Percentiles rank a stretch among this genome's conserved stretches.
These are phyloP conservation scores for Crotalaria pallida DNA, from an alignment of 306 rosid genomes.

Conservation along the genomic window DNA sequence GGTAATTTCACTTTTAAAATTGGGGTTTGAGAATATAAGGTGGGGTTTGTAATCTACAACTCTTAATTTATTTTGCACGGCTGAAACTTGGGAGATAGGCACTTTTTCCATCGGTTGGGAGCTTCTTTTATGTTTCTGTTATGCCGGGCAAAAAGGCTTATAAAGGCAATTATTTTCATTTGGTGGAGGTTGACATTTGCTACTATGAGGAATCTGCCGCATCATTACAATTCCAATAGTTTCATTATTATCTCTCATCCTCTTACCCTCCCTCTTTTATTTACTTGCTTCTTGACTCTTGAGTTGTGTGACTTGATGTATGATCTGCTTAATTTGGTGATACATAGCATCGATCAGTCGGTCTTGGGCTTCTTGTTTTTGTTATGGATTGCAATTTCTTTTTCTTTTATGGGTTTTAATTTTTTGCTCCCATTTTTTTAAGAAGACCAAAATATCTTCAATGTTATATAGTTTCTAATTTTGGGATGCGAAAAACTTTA, in stretches of 20 bases:
- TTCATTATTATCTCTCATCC: not conserved
- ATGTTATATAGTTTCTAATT: too few species aligned
- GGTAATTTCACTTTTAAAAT: too few species aligned
- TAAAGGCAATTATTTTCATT: constrained; percentile 15
- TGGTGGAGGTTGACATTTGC: constrained; percentile 22
- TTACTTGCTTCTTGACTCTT: not conserved
- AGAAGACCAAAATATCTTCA: too few species aligned
- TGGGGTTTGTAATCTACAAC: too few species aligned
- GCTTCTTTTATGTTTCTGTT: constrained; percentile 16
- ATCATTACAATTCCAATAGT: constrained; percentile 13
- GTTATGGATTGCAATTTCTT: too few species aligned
- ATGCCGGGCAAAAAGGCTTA: constrained; percentile 5
- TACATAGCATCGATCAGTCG: not conserved
- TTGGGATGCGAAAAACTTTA: too few species aligned
- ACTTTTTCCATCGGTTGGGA: not conserved
- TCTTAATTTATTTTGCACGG: not conserved
- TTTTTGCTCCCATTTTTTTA: too few species aligned
- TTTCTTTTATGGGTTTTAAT: too few species aligned
- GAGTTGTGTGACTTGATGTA: not conserved
- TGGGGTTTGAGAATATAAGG: too few species aligned
- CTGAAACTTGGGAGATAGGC: not conserved
- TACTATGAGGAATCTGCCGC: not conserved
- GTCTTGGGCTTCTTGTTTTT: not conserved
- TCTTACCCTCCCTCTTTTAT: not conserved
- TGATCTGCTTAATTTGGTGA: not conserved